Evolutionary conservation across 306 rosid species (phyloP).

Genomic region (Dalbergia cultrata): DNA sequence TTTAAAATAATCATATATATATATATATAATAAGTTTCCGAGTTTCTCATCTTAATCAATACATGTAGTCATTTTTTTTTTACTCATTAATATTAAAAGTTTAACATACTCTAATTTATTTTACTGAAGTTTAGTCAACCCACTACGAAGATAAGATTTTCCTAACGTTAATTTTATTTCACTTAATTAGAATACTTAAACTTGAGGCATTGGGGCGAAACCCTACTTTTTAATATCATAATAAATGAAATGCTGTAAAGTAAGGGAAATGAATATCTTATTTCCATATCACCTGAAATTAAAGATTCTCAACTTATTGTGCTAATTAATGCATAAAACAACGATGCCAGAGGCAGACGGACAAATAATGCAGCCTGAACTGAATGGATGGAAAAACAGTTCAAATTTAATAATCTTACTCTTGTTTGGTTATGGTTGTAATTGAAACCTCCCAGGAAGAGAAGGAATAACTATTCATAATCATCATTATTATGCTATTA

Average conservation of each 20-base stretch:
- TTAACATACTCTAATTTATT: no score
- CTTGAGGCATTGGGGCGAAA: no score
- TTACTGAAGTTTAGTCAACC: no score
- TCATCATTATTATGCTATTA: neutral
- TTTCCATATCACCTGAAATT: neutral
- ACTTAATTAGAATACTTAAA: no score
- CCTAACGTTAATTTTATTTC: no score
- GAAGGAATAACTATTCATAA: neutral
- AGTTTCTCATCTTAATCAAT: no score
- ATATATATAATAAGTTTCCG: no score
- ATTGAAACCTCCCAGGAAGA: slow-evolving; percentile 11
- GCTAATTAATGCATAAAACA: neutral
- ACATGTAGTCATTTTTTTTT: no score
- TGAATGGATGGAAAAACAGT: neutral
- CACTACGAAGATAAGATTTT: no score
- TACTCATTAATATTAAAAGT: no score
- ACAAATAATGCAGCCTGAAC: neutral
- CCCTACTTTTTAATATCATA: neutral
- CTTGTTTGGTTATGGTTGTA: slow-evolving; percentile 17
- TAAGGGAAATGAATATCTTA: neutral
- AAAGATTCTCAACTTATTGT: neutral
- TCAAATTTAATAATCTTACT: neutral
- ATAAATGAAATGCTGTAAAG: no score
- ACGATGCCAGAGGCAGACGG: neutral
- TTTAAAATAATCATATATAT: no score